Evolutionary conservation across 1,284 basidiomycete species (phyloP), one percentile per base, ranked within the genome.

Genomic region (Irpex rosettiformis): DNA sequence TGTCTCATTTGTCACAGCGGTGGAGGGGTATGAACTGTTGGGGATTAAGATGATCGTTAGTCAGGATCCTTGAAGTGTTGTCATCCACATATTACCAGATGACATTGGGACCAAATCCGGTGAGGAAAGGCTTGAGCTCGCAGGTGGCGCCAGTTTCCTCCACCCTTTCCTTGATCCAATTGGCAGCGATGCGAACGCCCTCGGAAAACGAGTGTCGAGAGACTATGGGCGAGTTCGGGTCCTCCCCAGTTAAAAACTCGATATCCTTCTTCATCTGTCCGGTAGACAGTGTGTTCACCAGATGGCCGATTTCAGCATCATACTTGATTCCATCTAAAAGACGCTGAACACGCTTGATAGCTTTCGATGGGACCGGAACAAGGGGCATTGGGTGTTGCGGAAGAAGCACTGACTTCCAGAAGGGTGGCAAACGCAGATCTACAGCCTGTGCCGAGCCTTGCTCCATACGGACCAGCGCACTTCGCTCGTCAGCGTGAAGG

Each of bases 211-310:
- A 91, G 68, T 94, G 91, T 13, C 93, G 79, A 1, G 85, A 87
- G 29, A 84, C 67, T 61, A 94, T 90, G 11, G 77, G 78, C 3
- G 86, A 88, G 37, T 75, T 66, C 21, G 72, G 77, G 63, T 87
- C 86, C 72, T 95, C 93, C 57, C 93, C 93, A 0, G 93, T 93
- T 59, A 96, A 82, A 70, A 83, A 94, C 52, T 85, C 81, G 47
- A 94, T 80, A 70, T 92, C 88, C 49, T 81, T 77, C 57, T 78
- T 76, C 74, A 95, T 84, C 62, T 84, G 80, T 4, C 80, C 69
- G 33, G 85, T 69, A 52, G 83, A 91, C 59, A 87, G 80, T 65
- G 77, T 84, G 66, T 82, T 79, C 25, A 93, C 84, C 52, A 87
- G 72, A 33, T 79, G 73, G 1, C 87, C 83, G 54, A 91, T 72